A percentile compares a stretch with the other conserved stretches of the same genome.
phyloP scores from a whole-genome alignment of 371 early-diverging fungal species.

The Mortierella sp. region DNA sequence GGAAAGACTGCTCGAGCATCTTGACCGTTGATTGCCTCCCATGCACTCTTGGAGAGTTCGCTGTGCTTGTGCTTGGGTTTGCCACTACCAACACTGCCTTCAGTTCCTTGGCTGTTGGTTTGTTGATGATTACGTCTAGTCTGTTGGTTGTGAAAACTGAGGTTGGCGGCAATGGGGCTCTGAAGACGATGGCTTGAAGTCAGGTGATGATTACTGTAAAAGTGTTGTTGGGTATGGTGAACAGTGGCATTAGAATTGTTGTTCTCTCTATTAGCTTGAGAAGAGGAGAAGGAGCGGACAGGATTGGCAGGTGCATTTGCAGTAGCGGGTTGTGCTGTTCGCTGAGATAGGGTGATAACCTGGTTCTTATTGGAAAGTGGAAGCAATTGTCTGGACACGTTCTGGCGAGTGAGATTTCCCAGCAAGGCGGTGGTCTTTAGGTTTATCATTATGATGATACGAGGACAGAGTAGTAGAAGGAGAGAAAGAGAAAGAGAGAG shows the following conservation, averaged over 20 bases:
- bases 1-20: slow-evolving; percentile 45
- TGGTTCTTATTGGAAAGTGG: slow-evolving; percentile 43
- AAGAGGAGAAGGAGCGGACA: slow-evolving; percentile 49
- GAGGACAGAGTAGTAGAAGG: neutral
- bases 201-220: slow-evolving; percentile 8
- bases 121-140: neutral
- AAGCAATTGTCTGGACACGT: slow-evolving; percentile 41
- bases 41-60: slow-evolving; percentile 29
- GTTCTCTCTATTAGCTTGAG: slow-evolving; percentile 47
- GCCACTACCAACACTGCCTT: neutral
- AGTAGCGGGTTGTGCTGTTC: slow-evolving; percentile 32
- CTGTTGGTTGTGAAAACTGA: slow-evolving; percentile 21
- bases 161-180: slow-evolving; percentile 20
- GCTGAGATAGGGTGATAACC: slow-evolving; percentile 41
- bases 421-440: neutral
- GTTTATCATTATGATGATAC: neutral
- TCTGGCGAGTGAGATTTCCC: neutral
- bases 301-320: slow-evolving; percentile 40
- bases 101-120: neutral
- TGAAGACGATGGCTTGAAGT: slow-evolving; percentile 30
- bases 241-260: slow-evolving; percentile 31
- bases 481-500: neutral
- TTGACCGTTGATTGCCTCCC: slow-evolving; percentile 42
- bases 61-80: slow-evolving; percentile 20
- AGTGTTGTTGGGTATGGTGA: slow-evolving; percentile 18